Percentiles rank a stretch among this genome's conserved stretches.
These are phyloP conservation scores for Aspergillus fischeri DNA, from an alignment of 2,329 filamentous ascomycete genomes.

Conservation along the genomic window DNA sequence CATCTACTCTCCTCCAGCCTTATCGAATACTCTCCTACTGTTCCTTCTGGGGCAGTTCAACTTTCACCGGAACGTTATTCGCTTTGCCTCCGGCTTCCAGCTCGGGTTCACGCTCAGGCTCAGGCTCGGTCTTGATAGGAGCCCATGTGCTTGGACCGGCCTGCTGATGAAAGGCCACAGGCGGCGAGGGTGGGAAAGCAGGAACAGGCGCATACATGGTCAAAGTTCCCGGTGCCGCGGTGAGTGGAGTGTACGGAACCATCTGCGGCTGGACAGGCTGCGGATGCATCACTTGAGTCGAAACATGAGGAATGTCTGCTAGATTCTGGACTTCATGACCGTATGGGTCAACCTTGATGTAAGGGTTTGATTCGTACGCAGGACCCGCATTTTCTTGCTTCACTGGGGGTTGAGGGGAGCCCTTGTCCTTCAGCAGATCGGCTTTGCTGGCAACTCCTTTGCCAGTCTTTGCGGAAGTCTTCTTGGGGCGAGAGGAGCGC, in stretches of 20 bases:
- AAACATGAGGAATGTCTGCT: constrained; percentile 10
- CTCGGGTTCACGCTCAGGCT: constrained; percentile 13
- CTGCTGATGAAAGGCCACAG: background rate
- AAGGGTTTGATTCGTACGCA: constrained; percentile 10
- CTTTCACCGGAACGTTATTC: constrained; percentile 19
- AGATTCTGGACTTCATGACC: constrained; percentile 5
- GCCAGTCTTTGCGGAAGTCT: constrained; percentile 17
- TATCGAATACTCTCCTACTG: background rate
- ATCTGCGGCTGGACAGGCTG: constrained; percentile 5
- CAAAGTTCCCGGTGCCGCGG: constrained; percentile 17
- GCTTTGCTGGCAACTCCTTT: constrained; percentile 16
- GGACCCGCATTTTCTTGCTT: constrained; percentile 8
- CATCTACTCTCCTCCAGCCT: background rate
- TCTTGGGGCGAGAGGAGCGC: constrained; percentile 22
- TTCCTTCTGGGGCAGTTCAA: constrained; percentile 11
- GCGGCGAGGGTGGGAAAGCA: background rate
- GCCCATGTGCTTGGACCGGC: background rate
- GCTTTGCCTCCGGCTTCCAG: constrained; percentile 9
- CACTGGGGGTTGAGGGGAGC: constrained; percentile 4
- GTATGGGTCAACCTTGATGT: constrained; percentile 22
- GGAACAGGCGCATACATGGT: constrained; percentile 9
- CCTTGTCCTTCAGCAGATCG: constrained; percentile 6
- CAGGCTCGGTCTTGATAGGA: background rate
- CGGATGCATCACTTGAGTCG: constrained; percentile 4
- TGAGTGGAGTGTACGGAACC: constrained; percentile 6